Base-by-base conservation (phyloP, 2,329 filamentous ascomycete genomes). In the Arthrobotrys sphaeroides region DNA sequence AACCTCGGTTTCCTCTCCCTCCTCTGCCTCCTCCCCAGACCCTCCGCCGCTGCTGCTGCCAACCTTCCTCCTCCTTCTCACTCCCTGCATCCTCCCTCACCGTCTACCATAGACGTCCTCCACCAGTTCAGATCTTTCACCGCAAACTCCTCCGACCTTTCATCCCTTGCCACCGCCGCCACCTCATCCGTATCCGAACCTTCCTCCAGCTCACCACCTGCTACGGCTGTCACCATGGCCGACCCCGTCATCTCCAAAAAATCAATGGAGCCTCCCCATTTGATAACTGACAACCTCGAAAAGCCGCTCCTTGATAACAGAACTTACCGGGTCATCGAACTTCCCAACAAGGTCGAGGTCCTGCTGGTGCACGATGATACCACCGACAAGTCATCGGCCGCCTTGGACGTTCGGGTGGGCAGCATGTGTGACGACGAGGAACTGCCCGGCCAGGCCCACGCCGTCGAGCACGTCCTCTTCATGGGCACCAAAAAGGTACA, bases 401-500 rank as follows among this genome's bases (percentile, higher is more conserved):
- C 94, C 59, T 89, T 98, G 81, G 95, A 98, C 82, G 94, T 98
- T 81, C 94, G 96, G 82, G 94, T 97, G 36, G 95, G 95, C 77
- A 96, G 92, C 83, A 97, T 97, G 84, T 96, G 92, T 81, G 95
- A 99, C 81, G 89, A 91, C 78, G 88, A 91, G 78, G 91, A 93
- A 79, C 93, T 98, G 88, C 94, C 12, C 93, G 79, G 79, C 6
- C 79, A 80, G 74, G 94, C 94, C 61, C 95, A 98, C 84, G 94
- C 93, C 5, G 93, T 98, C 65, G 94, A 98, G 85, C 94, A 97
- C 87, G 85, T 97, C 78, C 85, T 99, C 22, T 99, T 99, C 85
- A 98, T 99, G 95, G 95, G 95, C 57, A 99, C 95, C 5, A 91
- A 97, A 83, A 99, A 98, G 86, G 89, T 90, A 82, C n/a, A 36